Evolutionary conservation across 768 basidiomycete genomes (phyloP), one percentile per base, ranked within the genome.

Genomic region (Boletus patriciae): DNA sequence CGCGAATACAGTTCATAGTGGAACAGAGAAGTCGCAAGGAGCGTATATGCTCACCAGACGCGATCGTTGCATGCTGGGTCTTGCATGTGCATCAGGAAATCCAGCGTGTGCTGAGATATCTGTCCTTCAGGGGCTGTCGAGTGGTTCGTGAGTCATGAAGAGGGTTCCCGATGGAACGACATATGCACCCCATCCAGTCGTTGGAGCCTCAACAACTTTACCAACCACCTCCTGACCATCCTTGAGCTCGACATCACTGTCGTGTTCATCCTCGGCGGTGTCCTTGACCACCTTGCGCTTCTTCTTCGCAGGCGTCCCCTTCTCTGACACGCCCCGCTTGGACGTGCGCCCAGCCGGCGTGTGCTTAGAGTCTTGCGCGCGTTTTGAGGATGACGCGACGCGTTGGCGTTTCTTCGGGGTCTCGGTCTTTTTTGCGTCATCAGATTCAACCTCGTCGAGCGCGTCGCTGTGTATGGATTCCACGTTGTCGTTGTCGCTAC

Each of bases 1-100:
- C 45, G 52, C 15, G 29, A 36, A 25, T 25, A 12, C 13, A 18
- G 44, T 29, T 41, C 43, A 23, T 40, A 55, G 2, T 13, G 23
- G 33, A 51, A 25, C 18, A 36, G 29, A 36, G 3, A 31, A 1
- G 25, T 23, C 40, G 21, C 41, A 12, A 29, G 1, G 16, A 45
- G 27, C 2, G 4, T 18, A 18, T 44, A 6, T 46, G 21, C 80
- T 57, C 54, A 91, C 93, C 92, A 92, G 74, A 87, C 80, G 4
- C 93, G 80, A 68, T 97, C 90, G 59, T 98, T 94, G 66, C 85
- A 86, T 43, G 83, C 79, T 1, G 92, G 88, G 55, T 90, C 83
- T 65, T 80, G 80, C 40, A 97, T 76, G 25, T 87, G 78, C 9
- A 62, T 73, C 53, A 95, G 70, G 68, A 97, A 97, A 65, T 91